These are phyloP conservation scores for Vitis rotundifolia DNA, from an alignment of 164 flowering plant genomes.

Conservation along the genomic window DNA sequence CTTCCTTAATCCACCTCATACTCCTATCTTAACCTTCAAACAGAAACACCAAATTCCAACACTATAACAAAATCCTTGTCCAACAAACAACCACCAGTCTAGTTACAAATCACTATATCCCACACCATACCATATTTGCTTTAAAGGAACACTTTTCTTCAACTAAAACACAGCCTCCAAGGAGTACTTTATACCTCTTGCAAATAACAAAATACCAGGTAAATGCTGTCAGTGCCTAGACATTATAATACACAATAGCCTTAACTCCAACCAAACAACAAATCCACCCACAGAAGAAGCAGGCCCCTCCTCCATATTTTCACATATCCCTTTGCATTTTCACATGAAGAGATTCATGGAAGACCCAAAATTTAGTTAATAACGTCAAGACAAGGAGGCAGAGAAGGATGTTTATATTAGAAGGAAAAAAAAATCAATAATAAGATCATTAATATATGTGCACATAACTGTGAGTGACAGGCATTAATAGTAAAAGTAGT, in stretches of 20 bases:
- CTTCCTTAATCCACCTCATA: slow-evolving; percentile 17
- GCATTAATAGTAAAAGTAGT: no score
- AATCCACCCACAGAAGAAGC: background rate
- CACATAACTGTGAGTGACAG: no score
- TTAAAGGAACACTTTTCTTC: slow-evolving; percentile 8
- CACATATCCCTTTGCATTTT: background rate
- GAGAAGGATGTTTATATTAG: no score
- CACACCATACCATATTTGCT: slow-evolving; percentile 6
- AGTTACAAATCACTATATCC: slow-evolving; percentile 6
- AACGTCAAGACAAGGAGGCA: no score
- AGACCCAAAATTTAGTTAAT: no score
- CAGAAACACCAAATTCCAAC: slow-evolving; percentile 20
- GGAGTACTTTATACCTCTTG: background rate
- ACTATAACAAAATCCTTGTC: slow-evolving; percentile 11
- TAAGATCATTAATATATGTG: no score
- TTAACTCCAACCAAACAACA: background rate
- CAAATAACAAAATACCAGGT: background rate
- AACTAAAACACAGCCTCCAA: slow-evolving; percentile 1
- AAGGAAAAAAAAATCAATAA: no score
- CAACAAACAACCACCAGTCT: slow-evolving; percentile 13
- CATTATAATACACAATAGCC: background rate
- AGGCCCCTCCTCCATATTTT: background rate
- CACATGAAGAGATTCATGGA: background rate
- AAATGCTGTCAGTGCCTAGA: background rate
- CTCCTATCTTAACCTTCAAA: slow-evolving; percentile 21